A percentile compares a stretch with the other conserved stretches of the same genome.
Evolutionary conservation across 2,329 filamentous ascomycete genomes (phyloP).

Genomic region (Phyllosticta citriasiana): DNA sequence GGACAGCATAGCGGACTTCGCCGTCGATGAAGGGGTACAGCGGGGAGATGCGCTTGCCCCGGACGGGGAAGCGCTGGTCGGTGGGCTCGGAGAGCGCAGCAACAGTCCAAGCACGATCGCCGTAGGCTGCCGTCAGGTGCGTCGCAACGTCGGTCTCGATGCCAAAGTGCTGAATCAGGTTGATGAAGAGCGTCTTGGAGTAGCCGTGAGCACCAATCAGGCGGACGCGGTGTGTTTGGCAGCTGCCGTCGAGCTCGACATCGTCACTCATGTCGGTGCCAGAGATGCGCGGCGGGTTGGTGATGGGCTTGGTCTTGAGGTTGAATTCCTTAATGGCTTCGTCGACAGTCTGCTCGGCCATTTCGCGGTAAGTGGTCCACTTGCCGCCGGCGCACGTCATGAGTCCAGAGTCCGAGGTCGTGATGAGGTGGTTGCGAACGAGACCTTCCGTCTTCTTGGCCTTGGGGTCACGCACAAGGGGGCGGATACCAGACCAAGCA

Average conservation of each 20-base stretch:
- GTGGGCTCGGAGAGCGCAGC: conserved; percentile 71
- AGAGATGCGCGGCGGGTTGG: conserved; percentile 55
- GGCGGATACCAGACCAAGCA: conserved; percentile 81
- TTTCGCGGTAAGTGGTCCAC: conserved; percentile 89
- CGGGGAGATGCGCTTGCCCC: conserved; percentile 67
- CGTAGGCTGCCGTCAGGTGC: conserved; percentile 79
- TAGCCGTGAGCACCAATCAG: conserved; percentile 78
- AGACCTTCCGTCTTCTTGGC: conserved; percentile 78
- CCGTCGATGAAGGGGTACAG: conserved; percentile 89
- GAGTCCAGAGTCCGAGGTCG: conserved; percentile 67
- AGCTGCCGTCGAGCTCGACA: conserved; percentile 60
- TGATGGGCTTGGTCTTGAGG: conserved; percentile 47
- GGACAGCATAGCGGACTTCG: conserved; percentile 78
- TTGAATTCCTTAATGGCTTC: conserved; percentile 62
- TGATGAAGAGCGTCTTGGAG: conserved; percentile 88
- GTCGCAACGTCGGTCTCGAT: conserved; percentile 86
- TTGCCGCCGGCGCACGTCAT: conserved; percentile 82
- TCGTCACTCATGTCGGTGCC: conserved; percentile 63
- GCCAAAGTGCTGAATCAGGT: conserved; percentile 86
- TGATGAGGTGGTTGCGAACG: conserved; percentile 76
- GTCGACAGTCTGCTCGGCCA: conserved; percentile 84
- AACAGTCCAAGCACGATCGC: conserved; percentile 86
- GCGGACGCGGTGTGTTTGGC: conserved; percentile 75
- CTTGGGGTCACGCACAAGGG: conserved; percentile 76
- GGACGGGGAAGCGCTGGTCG: conserved; percentile 68